These are phyloP conservation scores for Pulveroboletus frians DNA, from an alignment of 768 basidiomycete species.

Conservation along the genomic window DNA sequence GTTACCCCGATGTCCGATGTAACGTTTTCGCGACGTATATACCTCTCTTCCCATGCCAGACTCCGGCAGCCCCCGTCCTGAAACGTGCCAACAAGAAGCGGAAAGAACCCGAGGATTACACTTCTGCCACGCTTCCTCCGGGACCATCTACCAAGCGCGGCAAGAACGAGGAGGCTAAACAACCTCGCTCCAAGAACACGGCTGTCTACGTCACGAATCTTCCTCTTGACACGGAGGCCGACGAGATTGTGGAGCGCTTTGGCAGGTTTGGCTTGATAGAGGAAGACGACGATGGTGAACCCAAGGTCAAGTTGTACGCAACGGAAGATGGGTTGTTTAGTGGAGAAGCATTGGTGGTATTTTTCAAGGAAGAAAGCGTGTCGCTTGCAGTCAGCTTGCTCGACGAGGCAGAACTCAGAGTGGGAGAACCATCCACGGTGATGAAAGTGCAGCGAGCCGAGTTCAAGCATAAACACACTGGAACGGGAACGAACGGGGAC, in stretches of 20 bases:
- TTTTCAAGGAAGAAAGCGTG: slow-evolving; percentile 97
- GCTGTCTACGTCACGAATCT: slow-evolving; percentile 86
- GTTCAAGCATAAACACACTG: slow-evolving; percentile 63
- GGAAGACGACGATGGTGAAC: slow-evolving; percentile 84
- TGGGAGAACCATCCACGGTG: slow-evolving; percentile 69
- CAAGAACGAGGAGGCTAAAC: slow-evolving; percentile 49
- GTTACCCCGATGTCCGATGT: slow-evolving; percentile 16
- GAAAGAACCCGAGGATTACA: slow-evolving; percentile 69
- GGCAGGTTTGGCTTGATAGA: slow-evolving; percentile 89
- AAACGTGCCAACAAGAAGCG: slow-evolving; percentile 78
- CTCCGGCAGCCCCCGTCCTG: slow-evolving; percentile 81
- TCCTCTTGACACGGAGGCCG: slow-evolving; percentile 65
- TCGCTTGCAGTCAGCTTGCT: slow-evolving; percentile 74
- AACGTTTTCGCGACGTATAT: slow-evolving; percentile 21
- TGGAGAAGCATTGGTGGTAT: slow-evolving; percentile 93
- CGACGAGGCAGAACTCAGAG: slow-evolving; percentile 85
- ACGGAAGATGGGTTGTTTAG: slow-evolving; percentile 83
- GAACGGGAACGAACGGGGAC: slow-evolving; percentile 37
- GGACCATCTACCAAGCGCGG: slow-evolving; percentile 66
- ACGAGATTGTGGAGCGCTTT: slow-evolving; percentile 83
- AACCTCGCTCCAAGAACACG: slow-evolving; percentile 78
- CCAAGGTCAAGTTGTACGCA: slow-evolving; percentile 95
- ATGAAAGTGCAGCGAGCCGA: slow-evolving; percentile 77
- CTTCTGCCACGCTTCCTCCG: slow-evolving; percentile 44
- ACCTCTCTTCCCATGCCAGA: slow-evolving; percentile 40